Percentiles rank a stretch among this genome's conserved stretches.
Conservation (phyloP, 768 basidiomycete species). For the Boletus speciosus region DNA sequence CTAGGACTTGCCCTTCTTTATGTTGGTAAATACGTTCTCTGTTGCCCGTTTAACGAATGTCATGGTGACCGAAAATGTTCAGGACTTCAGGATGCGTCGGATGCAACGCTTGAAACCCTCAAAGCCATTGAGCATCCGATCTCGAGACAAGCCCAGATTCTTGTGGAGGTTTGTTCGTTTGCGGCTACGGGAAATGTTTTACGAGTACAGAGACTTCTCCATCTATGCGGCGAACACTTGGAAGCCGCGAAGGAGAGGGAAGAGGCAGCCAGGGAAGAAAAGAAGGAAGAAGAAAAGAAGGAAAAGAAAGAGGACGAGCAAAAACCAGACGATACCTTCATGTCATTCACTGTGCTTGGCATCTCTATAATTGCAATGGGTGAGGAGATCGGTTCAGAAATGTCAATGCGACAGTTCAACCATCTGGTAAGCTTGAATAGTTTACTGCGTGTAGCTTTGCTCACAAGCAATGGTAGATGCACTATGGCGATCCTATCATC, state of each 20-base stretch:
- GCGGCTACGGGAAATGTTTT: slow-evolving; percentile 95
- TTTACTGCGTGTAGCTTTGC: not conserved
- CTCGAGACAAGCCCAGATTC: slow-evolving; percentile 83
- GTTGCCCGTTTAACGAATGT: not conserved
- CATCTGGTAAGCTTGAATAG: slow-evolving; percentile 65
- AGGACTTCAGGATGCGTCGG: slow-evolving; percentile 91
- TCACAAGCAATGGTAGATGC: slow-evolving; percentile 67
- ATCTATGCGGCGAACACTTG: slow-evolving; percentile 91
- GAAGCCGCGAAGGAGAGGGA: slow-evolving; percentile 42
- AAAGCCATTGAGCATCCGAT: slow-evolving; percentile 93
- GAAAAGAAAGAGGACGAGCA: slow-evolving; percentile 58
- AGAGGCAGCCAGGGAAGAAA: slow-evolving; percentile 36
- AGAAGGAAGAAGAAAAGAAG: slow-evolving; percentile 54
- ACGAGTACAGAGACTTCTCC: slow-evolving; percentile 87
- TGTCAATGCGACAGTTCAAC: slow-evolving; percentile 97
- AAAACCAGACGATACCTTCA: slow-evolving; percentile 72
- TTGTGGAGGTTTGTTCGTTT: slow-evolving; percentile 92
- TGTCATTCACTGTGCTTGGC: slow-evolving; percentile 90
- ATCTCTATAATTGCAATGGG: slow-evolving; percentile 97
- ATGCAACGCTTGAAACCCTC: slow-evolving; percentile 89
- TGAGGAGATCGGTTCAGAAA: slow-evolving; percentile 95
- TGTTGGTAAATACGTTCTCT: slow-evolving; percentile 56
- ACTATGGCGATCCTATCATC: slow-evolving; percentile 92
- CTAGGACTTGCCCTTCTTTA: slow-evolving; percentile 88
- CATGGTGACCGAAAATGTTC: slow-evolving; percentile 9